Conservation (phyloP, 495 filamentous ascomycete genomes). For the Penicillium pulvis region DNA sequence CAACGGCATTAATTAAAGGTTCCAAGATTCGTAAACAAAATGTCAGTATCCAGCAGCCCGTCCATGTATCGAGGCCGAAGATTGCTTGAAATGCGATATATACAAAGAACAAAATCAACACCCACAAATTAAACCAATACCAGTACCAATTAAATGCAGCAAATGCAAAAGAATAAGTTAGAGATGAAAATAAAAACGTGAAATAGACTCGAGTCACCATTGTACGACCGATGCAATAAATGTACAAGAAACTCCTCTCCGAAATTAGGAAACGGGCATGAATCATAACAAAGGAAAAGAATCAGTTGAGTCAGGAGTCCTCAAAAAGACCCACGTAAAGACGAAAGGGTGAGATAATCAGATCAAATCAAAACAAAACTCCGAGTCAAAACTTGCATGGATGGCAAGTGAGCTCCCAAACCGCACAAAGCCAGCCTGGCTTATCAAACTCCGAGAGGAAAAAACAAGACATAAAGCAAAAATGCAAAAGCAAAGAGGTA, state of each 20-base stretch:
- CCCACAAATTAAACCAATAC: background rate
- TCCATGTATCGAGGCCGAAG: background rate
- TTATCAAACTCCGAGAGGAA: conserved; percentile 25
- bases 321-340: conserved; percentile 3
- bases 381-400: conserved; percentile 19
- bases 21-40: background rate
- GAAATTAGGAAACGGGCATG: conserved; percentile 34
- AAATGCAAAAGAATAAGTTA: conserved; percentile 1
- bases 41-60: background rate
- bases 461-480: background rate
- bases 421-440: background rate
- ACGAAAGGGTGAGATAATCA: background rate
- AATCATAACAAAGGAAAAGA: conserved; percentile 41
- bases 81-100: background rate
- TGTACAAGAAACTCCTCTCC: conserved; percentile 37
- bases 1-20: background rate
- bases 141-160: background rate
- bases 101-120: background rate
- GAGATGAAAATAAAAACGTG: background rate
- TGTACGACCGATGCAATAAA: conserved; percentile 25
- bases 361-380: conserved; percentile 12
- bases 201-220: conserved; percentile 8
- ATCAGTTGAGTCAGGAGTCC: conserved; percentile 18
- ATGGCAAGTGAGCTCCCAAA: conserved; percentile 17
- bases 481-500: conserved; percentile 24